Evolutionary conservation across 305 asterid species (phyloP).

Genomic region (Withania somnifera): DNA sequence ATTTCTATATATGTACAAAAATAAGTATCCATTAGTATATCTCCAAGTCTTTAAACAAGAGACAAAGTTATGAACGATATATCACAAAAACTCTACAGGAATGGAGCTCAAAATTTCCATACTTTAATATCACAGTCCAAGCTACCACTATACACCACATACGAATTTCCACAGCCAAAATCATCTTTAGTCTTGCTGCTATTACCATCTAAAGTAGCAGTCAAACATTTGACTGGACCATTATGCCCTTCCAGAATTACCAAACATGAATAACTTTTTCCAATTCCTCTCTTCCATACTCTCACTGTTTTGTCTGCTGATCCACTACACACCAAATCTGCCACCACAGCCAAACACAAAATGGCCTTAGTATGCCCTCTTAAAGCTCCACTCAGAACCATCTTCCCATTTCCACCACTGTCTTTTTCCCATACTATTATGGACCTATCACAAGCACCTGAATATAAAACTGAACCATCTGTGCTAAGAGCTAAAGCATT

Average conservation of each 20-base stretch:
- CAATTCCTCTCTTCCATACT: constrained; percentile 60
- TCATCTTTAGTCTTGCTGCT: not conserved
- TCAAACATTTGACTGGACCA: constrained; percentile 75
- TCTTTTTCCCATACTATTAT: constrained; percentile 67
- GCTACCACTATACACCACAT: constrained; percentile 57
- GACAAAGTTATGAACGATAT: not conserved
- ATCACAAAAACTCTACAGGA: not conserved
- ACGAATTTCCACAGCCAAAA: constrained; percentile 21
- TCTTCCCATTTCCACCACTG: constrained; percentile 25
- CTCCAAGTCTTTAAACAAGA: not conserved
- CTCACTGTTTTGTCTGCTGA: constrained; percentile 65
- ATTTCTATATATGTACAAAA: not conserved
- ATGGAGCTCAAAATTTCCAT: constrained; percentile 44
- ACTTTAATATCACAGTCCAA: constrained; percentile 64
- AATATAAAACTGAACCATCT: constrained; percentile 47
- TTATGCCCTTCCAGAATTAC: constrained; percentile 61
- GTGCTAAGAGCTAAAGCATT: constrained; percentile 59
- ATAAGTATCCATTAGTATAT: not conserved
- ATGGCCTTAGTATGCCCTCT: constrained; percentile 74
- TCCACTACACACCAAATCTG: constrained; percentile 62
- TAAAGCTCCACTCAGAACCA: constrained; percentile 69
- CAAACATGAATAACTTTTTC: constrained; percentile 45
- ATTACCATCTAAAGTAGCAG: constrained; percentile 23
- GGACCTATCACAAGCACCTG: constrained; percentile 83
- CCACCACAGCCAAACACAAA: constrained; percentile 41